A percentile compares a stretch with the other conserved stretches of the same genome.
Evolutionary conservation across 2,329 filamentous ascomycete species (phyloP).

Genomic region (Teratosphaeria epicoccoides): DNA sequence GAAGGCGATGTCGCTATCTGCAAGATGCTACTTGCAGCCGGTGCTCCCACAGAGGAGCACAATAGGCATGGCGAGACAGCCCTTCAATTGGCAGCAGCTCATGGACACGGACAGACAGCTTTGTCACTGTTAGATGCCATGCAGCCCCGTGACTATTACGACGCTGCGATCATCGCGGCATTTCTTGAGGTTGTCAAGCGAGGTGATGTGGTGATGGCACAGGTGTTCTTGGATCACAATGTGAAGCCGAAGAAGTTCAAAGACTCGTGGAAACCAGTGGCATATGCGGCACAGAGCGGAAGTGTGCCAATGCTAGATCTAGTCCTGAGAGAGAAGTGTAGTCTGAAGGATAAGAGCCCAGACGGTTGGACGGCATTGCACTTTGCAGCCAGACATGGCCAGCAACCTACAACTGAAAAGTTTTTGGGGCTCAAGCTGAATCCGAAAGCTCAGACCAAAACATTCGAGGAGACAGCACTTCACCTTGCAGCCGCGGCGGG

Average conservation of each 20-base stretch:
- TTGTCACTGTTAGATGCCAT: constrained; percentile 7
- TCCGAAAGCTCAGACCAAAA: constrained; percentile 11
- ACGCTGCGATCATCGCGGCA: constrained; percentile 3
- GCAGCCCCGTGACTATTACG: constrained; percentile 2
- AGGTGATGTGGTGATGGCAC: constrained; percentile 9
- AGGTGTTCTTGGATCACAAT: constrained; percentile 7
- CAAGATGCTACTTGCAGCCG: constrained; percentile 8
- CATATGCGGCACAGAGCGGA: constrained; percentile 12
- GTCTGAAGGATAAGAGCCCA: constrained; percentile 9
- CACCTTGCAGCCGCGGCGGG: constrained; percentile 8
- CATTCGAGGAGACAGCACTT: constrained; percentile 8
- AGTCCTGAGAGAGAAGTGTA: constrained; percentile 7
- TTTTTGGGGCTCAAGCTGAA: constrained; percentile 7
- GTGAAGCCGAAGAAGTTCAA: constrained; percentile 14
- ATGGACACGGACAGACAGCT: constrained; percentile 9
- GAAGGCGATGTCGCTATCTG: constrained; percentile 9
- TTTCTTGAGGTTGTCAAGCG: constrained; percentile 8
- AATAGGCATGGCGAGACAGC: constrained; percentile 7
- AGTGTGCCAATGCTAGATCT: constrained; percentile 12
- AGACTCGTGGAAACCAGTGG: constrained; percentile 10
- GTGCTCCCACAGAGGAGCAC: constrained; percentile 5
- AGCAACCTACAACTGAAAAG: constrained; percentile 9
- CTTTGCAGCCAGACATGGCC: constrained; percentile 9
- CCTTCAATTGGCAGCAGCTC: constrained; percentile 8
- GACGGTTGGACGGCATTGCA: constrained; percentile 11